These are phyloP conservation scores for Ottelia alismoides DNA, from an alignment of 106 monocot genomes.

Conservation along the genomic window DNA sequence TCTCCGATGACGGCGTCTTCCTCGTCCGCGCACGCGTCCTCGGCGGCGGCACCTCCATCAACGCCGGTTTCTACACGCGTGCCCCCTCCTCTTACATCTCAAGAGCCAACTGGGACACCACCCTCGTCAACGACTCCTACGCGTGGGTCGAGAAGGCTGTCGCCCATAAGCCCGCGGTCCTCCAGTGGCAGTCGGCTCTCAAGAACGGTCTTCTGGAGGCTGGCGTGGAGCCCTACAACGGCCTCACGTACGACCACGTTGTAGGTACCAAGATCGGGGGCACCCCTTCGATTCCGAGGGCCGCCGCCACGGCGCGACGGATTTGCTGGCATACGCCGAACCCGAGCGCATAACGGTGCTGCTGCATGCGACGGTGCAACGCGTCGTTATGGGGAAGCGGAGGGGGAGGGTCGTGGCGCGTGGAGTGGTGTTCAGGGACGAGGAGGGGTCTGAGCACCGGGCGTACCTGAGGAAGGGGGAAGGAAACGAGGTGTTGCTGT, in stretches of 20 bases:
- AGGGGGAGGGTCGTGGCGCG: too few relatives aligned
- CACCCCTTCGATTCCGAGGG: too few relatives aligned
- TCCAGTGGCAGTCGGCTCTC: conserved; percentile 3
- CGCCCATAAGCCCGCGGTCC: neutral
- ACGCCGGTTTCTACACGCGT: conserved; percentile 10
- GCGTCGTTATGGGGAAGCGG: too few relatives aligned
- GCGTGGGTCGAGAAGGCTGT: conserved; percentile 15
- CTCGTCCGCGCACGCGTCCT: conserved; percentile 5
- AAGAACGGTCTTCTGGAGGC: conserved; percentile 9
- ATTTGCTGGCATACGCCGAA: too few relatives aligned
- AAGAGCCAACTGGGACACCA: conserved; percentile 1
- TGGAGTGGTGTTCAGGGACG: too few relatives aligned
- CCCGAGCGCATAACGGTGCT: too few relatives aligned
- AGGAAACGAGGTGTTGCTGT: too few relatives aligned
- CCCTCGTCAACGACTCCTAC: conserved; percentile 2
- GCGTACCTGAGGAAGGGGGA: too few relatives aligned
- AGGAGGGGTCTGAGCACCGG: too few relatives aligned
- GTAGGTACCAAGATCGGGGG: conserved; percentile 10
- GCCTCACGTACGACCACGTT: conserved; percentile 8
- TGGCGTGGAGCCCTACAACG: conserved; percentile 4
- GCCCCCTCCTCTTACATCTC: neutral
- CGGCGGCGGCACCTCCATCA: conserved; percentile 9
- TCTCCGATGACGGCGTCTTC: conserved; percentile 42
- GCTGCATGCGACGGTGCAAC: too few relatives aligned
- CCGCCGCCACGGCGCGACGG: too few relatives aligned